Conservation (phyloP, 1,284 basidiomycete genomes). For the Pseudozyma pruni region DNA sequence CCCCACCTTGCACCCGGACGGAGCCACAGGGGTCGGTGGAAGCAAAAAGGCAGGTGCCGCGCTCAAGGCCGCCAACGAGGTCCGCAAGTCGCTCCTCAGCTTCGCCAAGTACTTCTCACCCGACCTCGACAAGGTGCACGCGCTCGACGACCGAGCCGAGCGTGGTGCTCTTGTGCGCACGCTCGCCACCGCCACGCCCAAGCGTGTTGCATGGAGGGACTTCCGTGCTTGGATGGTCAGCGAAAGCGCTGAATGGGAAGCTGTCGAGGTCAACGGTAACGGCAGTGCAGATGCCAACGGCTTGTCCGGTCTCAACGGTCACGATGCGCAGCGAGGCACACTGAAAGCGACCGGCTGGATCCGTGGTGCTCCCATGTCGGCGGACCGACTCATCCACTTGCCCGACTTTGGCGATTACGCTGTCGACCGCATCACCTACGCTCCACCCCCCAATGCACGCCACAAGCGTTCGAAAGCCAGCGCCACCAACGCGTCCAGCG, state of each 20-base stretch:
- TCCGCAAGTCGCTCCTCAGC: slow-evolving; percentile 61
- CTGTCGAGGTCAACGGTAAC: slow-evolving; percentile 68
- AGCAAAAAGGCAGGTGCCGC: slow-evolving; percentile 50
- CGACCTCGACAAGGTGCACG: slow-evolving; percentile 74
- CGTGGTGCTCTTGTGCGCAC: slow-evolving; percentile 73
- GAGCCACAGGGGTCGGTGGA: slow-evolving; percentile 40
- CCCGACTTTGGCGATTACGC: slow-evolving; percentile 90
- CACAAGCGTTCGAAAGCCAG: slow-evolving; percentile 29
- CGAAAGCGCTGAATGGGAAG: slow-evolving; percentile 71
- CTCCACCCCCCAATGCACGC: slow-evolving; percentile 46
- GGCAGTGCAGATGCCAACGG: slow-evolving; percentile 66
- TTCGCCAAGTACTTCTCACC: slow-evolving; percentile 94
- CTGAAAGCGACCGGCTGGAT: slow-evolving; percentile 85
- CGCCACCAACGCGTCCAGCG: slow-evolving; percentile 23
- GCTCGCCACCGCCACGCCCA: slow-evolving; percentile 62
- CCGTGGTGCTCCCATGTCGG: slow-evolving; percentile 81
- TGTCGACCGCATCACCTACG: slow-evolving; percentile 76
- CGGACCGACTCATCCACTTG: slow-evolving; percentile 87
- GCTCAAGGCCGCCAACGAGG: slow-evolving; percentile 58
- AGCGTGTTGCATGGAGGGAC: slow-evolving; percentile 82
- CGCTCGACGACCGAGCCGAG: slow-evolving; percentile 76
- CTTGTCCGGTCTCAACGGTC: slow-evolving; percentile 50
- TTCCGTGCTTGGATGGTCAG: slow-evolving; percentile 82
- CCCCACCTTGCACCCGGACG: slow-evolving; percentile 50
- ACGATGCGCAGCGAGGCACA: slow-evolving; percentile 67